Percentiles rank a stretch among this genome's conserved stretches.
These are phyloP conservation scores for Elaeis oleifera DNA, from an alignment of 202 grass and related monocot genomes.

Conservation along the genomic window DNA sequence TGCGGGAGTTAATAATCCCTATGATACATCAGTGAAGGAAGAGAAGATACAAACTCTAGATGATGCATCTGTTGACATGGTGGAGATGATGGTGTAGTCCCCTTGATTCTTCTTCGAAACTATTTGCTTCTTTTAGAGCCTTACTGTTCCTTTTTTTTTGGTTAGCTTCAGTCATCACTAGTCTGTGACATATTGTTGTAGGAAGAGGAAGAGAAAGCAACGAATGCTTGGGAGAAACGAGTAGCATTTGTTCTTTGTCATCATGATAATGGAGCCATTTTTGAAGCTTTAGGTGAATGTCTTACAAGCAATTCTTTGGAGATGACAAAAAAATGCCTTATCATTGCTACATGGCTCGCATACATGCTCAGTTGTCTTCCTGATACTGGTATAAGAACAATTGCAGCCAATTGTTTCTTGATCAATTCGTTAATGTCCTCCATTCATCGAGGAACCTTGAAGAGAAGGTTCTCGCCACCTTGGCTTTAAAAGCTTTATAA, in stretches of 20 bases:
- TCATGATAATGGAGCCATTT: conserved; percentile 3
- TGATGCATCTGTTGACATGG: not conserved
- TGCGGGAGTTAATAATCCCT: conserved; percentile 5
- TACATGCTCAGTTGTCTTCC: not conserved
- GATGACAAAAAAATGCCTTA: not conserved
- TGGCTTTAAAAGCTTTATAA: not conserved
- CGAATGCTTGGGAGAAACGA: not conserved
- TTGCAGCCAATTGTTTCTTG: not conserved
- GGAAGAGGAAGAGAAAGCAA: conserved; percentile 1
- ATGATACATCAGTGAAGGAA: not conserved
- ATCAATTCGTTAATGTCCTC: not conserved
- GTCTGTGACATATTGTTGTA: not conserved
- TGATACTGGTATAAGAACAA: not conserved
- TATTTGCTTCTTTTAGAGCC: not conserved
- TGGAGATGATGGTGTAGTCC: not conserved
- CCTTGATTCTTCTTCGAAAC: not conserved
- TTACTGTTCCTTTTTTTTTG: not conserved
- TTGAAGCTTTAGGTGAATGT: not conserved
- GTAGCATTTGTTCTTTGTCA: conserved; percentile 7
- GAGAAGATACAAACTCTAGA: not conserved
- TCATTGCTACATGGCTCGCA: not conserved
- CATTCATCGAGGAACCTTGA: not conserved
- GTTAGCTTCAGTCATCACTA: no score
- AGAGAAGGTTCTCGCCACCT: not conserved
- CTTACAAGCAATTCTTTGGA: not conserved